These are phyloP conservation scores for Mortierella polycephala DNA, from an alignment of 371 early-diverging fungal genomes.

Conservation along the genomic window DNA sequence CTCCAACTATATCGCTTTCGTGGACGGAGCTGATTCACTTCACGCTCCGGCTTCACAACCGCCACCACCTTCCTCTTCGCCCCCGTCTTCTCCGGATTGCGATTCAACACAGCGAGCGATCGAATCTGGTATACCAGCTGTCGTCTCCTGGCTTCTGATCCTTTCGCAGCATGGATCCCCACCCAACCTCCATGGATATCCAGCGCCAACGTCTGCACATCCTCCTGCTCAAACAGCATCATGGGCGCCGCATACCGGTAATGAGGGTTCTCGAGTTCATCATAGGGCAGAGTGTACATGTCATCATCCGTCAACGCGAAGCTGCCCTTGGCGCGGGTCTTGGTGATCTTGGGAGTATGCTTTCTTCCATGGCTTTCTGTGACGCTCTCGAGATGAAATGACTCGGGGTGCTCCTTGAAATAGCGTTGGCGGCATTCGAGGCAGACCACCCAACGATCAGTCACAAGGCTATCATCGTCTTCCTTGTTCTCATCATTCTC, in stretches of 20 bases:
- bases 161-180: background rate
- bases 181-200: background rate
- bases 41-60: too few relatives aligned
- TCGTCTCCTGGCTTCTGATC: too few relatives aligned
- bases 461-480: background rate
- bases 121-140: too few relatives aligned
- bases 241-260: constrained; percentile 8
- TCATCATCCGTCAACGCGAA: background rate
- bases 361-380: background rate
- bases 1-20: too few relatives aligned
- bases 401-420: background rate
- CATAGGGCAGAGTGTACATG: background rate
- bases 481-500: background rate
- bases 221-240: background rate
- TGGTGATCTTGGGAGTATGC: background rate
- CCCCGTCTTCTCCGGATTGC: too few relatives aligned
- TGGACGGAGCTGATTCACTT: too few relatives aligned
- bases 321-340: background rate
- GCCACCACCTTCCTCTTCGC: too few relatives aligned
- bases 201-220: background rate
- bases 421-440: background rate
- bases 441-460: background rate
- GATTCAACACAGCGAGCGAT: too few relatives aligned
- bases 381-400: background rate
- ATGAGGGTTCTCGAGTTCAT: background rate